Evolutionary conservation across 1,284 basidiomycete genomes (phyloP).

Genomic region (Psilocybe mexicana): DNA sequence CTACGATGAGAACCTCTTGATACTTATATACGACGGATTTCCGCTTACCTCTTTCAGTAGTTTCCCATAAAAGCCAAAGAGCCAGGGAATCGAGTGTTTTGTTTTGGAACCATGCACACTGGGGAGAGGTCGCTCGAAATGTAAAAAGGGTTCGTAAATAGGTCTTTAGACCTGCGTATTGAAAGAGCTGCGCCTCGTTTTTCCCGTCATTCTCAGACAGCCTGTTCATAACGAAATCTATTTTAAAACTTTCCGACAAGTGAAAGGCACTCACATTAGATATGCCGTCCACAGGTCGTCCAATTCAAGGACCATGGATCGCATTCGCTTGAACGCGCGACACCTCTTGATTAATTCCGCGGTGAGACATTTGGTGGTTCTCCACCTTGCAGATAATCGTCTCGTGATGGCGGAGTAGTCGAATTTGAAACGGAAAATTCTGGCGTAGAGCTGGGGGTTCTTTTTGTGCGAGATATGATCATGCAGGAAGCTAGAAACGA

Average conservation of each 20-base stretch:
- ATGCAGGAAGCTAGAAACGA: conserved; percentile 49
- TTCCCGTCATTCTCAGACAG: conserved; percentile 69
- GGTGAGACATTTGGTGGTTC: conserved; percentile 35
- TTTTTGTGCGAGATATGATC: conserved; percentile 33
- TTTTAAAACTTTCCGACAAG: neutral
- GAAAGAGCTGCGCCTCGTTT: conserved; percentile 55
- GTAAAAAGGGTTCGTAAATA: conserved; percentile 26
- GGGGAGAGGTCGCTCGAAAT: conserved; percentile 16
- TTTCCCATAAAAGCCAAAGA: conserved; percentile 61
- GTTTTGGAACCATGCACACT: conserved; percentile 31
- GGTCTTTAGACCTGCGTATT: conserved; percentile 37
- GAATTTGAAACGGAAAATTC: conserved; percentile 62
- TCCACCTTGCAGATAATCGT: conserved; percentile 46
- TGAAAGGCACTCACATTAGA: conserved; percentile 43
- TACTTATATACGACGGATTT: neutral
- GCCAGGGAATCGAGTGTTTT: conserved; percentile 40
- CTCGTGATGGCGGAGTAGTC: conserved; percentile 57
- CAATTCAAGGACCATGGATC: conserved; percentile 26
- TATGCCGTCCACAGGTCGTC: conserved; percentile 61
- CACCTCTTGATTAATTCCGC: conserved; percentile 42
- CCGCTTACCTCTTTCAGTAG: conserved; percentile 42
- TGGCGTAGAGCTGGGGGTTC: conserved; percentile 56
- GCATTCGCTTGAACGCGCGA: conserved; percentile 37
- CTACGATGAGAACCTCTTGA: neutral
- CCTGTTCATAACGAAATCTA: conserved; percentile 26